These are phyloP conservation scores for Erigeron philadelphicus DNA, from an alignment of 140 eudicot genomes.

Conservation along the genomic window DNA sequence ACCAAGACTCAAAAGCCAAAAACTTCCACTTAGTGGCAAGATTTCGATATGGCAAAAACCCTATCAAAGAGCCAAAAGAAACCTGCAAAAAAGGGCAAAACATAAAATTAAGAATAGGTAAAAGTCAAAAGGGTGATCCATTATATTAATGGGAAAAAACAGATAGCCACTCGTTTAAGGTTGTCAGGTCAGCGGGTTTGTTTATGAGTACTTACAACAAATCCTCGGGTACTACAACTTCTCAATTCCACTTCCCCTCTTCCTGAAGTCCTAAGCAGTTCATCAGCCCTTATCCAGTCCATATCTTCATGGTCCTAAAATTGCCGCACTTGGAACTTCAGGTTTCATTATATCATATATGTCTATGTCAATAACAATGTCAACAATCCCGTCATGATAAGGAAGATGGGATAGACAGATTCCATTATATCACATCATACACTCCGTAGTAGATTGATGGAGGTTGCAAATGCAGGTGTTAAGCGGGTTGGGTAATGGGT, in stretches of 20 bases:
- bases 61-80: slow-evolving; percentile 81
- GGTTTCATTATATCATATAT: background rate
- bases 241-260: slow-evolving; percentile 80
- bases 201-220: slow-evolving; percentile 54
- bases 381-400: background rate
- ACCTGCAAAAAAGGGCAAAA: slow-evolving; percentile 51
- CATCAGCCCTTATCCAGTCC: slow-evolving; percentile 73
- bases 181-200: slow-evolving; percentile 16
- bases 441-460: background rate
- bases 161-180: slow-evolving; percentile 16
- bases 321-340: slow-evolving; percentile 22
- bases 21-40: slow-evolving; percentile 77
- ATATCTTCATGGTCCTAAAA: slow-evolving; percentile 58
- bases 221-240: slow-evolving; percentile 73
- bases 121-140: slow-evolving; percentile 8
- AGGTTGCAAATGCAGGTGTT: background rate
- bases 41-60: slow-evolving; percentile 85
- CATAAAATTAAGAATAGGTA: slow-evolving; percentile 17
- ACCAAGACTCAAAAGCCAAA: slow-evolving; percentile 89
- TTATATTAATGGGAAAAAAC: background rate
- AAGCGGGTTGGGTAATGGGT: background rate
- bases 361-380: too few species aligned
- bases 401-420: slow-evolving; percentile 4
- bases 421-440: background rate
- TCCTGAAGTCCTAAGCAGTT: slow-evolving; percentile 45